Conservation (phyloP, 768 basidiomycete species). For the Guyanaporus albipodus region DNA sequence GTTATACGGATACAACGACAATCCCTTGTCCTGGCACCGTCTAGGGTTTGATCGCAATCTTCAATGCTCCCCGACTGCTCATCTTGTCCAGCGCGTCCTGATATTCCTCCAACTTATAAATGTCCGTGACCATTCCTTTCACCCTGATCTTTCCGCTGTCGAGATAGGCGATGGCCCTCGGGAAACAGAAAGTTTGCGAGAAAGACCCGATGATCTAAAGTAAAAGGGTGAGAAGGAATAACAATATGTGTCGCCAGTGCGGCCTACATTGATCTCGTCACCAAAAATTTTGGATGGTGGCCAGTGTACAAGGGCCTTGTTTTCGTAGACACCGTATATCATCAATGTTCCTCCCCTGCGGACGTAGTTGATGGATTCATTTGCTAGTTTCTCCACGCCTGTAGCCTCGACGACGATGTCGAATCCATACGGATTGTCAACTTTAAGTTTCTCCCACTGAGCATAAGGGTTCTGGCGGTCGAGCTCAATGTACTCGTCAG, state of each 20-base stretch:
- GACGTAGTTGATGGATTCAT: constrained; percentile 87
- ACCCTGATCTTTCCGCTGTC: constrained; percentile 81
- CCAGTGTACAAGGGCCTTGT: constrained; percentile 82
- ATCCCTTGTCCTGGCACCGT: neutral
- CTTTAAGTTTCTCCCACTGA: constrained; percentile 79
- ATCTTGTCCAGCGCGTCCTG: constrained; percentile 72
- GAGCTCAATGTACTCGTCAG: constrained; percentile 82
- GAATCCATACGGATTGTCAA: constrained; percentile 83
- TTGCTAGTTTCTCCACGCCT: constrained; percentile 83
- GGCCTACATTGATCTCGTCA: constrained; percentile 59
- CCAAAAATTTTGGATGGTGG: constrained; percentile 77
- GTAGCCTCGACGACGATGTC: constrained; percentile 82
- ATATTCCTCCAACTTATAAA: constrained; percentile 65
- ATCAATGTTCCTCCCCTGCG: constrained; percentile 79
- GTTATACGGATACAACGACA: constrained; percentile 16
- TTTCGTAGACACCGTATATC: constrained; percentile 89
- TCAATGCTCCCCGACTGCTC: constrained; percentile 56
- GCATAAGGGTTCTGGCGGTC: constrained; percentile 68
- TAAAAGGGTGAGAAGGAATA: neutral
- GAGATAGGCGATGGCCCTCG: constrained; percentile 83
- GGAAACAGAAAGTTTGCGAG: constrained; percentile 87
- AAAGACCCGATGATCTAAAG: constrained; percentile 84
- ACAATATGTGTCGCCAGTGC: neutral
- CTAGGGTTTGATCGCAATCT: constrained; percentile 59
- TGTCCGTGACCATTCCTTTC: constrained; percentile 74